Conservation (phyloP, 352 stramenopile genomes). For the Globisporangium heterothallicum region DNA sequence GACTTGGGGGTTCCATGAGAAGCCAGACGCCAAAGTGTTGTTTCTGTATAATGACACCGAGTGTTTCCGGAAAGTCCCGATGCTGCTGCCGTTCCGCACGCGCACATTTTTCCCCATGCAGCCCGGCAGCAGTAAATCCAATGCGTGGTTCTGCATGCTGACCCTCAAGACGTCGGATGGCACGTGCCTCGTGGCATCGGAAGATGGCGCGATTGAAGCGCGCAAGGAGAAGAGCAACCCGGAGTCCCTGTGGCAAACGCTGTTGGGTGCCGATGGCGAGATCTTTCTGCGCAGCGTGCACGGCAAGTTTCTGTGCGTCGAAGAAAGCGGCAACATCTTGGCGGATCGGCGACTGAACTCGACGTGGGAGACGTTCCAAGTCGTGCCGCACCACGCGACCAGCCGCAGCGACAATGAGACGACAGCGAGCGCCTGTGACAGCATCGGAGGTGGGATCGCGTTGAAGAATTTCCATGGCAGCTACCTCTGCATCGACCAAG, state of each 20-base stretch:
- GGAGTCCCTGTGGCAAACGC: slow-evolving; percentile 68
- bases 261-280: slow-evolving; percentile 48
- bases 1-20: slow-evolving; percentile 56
- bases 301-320: slow-evolving; percentile 82
- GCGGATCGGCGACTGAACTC: slow-evolving; percentile 70
- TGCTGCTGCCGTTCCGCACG: slow-evolving; percentile 46
- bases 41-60: slow-evolving; percentile 84
- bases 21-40: slow-evolving; percentile 54
- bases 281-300: slow-evolving; percentile 72
- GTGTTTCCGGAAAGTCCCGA: slow-evolving; percentile 81
- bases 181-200: slow-evolving; percentile 57
- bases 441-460: slow-evolving; percentile 61
- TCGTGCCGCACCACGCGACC: slow-evolving; percentile 47
- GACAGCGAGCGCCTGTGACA: too few species aligned
- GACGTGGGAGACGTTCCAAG: slow-evolving; percentile 86
- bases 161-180: slow-evolving; percentile 57
- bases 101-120: slow-evolving; percentile 32
- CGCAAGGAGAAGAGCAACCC: slow-evolving; percentile 15
- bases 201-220: slow-evolving; percentile 58
- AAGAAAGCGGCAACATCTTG: slow-evolving; percentile 64
- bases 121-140: slow-evolving; percentile 19
- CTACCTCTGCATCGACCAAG: slow-evolving; percentile 65
- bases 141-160: slow-evolving; percentile 74
- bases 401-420: background rate
- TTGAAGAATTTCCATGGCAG: slow-evolving; percentile 75